These are phyloP conservation scores for Russula sp. DNA, from an alignment of 768 basidiomycete genomes.

Conservation along the genomic window DNA sequence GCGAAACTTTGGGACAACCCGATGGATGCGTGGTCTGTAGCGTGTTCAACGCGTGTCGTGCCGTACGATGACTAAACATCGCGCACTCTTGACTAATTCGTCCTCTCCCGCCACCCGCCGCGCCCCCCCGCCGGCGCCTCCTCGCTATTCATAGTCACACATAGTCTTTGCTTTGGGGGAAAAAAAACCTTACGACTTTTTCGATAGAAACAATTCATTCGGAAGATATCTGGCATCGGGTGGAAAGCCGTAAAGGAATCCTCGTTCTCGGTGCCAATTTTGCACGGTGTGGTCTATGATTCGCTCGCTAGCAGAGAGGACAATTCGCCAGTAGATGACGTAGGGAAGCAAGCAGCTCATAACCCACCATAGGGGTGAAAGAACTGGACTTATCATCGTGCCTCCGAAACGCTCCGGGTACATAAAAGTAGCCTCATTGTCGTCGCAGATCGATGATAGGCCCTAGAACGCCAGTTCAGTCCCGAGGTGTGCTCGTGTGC, in stretches of 20 bases:
- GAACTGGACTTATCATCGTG: not conserved
- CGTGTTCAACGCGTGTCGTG: slow-evolving; percentile 20
- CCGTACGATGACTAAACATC: not conserved
- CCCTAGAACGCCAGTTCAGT: not conserved
- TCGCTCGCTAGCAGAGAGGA: not conserved
- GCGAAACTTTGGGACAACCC: not conserved
- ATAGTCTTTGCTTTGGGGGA: too few species aligned
- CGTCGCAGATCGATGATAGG: not conserved
- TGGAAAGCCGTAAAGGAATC: not conserved
- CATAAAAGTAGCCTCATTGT: slow-evolving; percentile 7
- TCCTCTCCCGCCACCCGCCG: not conserved
- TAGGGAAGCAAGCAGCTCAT: slow-evolving; percentile 10
- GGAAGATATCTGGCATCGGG: not conserved
- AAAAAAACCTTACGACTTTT: not conserved
- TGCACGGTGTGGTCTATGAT: not conserved
- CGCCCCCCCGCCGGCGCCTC: not conserved
- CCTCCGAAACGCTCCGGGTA: not conserved
- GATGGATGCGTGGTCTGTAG: slow-evolving; percentile 6
- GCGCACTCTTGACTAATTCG: slow-evolving; percentile 4
- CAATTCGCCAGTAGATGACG: not conserved
- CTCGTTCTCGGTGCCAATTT: not conserved
- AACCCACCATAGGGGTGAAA: not conserved
- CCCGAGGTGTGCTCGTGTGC: not conserved
- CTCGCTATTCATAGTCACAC: not conserved
- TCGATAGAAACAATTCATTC: not conserved